These are phyloP conservation scores for Dictyostelium discoideum DNA, from an alignment of 78 protist genomes.

Conservation along the genomic window DNA sequence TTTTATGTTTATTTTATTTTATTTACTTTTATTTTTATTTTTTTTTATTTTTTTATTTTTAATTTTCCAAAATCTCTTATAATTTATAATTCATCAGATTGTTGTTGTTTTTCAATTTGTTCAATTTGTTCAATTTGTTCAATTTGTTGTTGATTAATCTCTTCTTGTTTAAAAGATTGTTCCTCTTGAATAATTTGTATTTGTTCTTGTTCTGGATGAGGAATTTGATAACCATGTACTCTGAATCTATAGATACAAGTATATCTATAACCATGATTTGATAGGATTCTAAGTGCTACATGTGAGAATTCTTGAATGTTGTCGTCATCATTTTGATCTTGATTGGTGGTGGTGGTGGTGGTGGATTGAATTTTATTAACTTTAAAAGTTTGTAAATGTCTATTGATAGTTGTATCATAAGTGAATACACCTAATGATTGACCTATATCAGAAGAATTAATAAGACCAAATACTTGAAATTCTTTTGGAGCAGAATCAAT, in stretches of 20 bases:
- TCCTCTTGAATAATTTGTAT: neutral
- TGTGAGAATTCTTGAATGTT: neutral
- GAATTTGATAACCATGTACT: slow-evolving; percentile 28
- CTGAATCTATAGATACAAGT: slow-evolving; percentile 65
- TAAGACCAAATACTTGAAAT: slow-evolving; percentile 24
- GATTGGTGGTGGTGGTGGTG: too few relatives aligned
- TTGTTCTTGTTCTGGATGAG: slow-evolving; percentile 12
- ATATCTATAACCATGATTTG: slow-evolving; percentile 48
- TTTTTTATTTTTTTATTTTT: too few relatives aligned
- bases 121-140: neutral
- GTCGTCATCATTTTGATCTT: neutral
- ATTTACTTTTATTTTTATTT: too few relatives aligned
- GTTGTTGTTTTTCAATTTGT: neutral
- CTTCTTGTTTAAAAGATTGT: neutral
- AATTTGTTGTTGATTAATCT: neutral
- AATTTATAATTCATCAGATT: neutral
- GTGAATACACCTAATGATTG: slow-evolving; percentile 17
- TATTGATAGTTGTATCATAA: neutral
- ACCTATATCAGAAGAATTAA: slow-evolving; percentile 40
- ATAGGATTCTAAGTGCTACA: slow-evolving; percentile 11
- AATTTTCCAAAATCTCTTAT: too few relatives aligned
- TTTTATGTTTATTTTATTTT: neutral
- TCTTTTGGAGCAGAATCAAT: slow-evolving; percentile 44
- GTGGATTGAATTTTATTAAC: neutral
- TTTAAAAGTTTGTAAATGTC: slow-evolving; percentile 51